Evolutionary conservation across 2,329 filamentous ascomycete genomes (phyloP).

Genomic region (Stemphylium vesicarium): DNA sequence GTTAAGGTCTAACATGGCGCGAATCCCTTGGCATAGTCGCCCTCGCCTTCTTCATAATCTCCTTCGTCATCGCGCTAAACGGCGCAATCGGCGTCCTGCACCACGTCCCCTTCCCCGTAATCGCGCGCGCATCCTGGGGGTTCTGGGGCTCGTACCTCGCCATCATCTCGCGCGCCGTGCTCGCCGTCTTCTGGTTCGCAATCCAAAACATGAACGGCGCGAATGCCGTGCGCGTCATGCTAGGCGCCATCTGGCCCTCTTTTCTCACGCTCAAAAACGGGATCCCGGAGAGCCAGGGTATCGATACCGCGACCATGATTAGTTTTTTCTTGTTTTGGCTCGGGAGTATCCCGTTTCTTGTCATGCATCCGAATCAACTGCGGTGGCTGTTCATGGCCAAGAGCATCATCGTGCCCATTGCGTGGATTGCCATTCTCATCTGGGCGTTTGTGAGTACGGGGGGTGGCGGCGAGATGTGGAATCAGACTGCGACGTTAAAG

Average conservation of each 20-base stretch:
- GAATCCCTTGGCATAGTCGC: constrained; percentile 63
- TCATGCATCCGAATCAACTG: constrained; percentile 63
- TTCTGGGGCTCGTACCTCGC: constrained; percentile 64
- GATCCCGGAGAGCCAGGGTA: constrained; percentile 59
- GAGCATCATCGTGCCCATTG: constrained; percentile 59
- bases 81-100: constrained; percentile 57
- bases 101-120: constrained; percentile 63
- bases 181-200: constrained; percentile 68
- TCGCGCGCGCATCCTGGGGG: constrained; percentile 61
- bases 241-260: constrained; percentile 65
- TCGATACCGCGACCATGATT: constrained; percentile 63
- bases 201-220: constrained; percentile 71
- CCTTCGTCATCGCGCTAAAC: constrained; percentile 66
- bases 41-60: constrained; percentile 60
- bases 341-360: constrained; percentile 60
- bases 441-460: constrained; percentile 66
- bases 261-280: constrained; percentile 61
- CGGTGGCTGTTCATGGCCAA: constrained; percentile 60
- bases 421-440: constrained; percentile 67
- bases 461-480: constrained; percentile 57
- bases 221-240: constrained; percentile 58
- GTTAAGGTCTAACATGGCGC: constrained; percentile 62
- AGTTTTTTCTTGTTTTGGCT: constrained; percentile 66
- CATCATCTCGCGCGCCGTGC: constrained; percentile 60
- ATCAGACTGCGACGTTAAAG: constrained; percentile 53